Evolutionary conservation across 306 rosid genomes (phyloP).

Genomic region (Prunus mongolica): DNA sequence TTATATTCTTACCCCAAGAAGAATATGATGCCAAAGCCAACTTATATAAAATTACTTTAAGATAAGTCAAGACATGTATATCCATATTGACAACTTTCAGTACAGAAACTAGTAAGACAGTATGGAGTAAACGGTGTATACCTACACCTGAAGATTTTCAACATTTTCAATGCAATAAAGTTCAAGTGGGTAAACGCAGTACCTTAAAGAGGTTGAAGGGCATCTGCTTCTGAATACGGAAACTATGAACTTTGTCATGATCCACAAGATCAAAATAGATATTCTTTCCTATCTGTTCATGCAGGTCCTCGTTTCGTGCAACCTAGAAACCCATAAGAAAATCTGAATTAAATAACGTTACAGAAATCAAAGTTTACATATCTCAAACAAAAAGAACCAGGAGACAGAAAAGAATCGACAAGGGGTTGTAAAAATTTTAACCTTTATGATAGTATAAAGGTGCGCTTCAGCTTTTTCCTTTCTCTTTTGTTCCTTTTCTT

Average conservation of each 20-base stretch:
- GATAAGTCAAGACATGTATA: not conserved
- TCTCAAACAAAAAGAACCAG: not conserved
- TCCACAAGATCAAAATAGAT: constrained; percentile 92
- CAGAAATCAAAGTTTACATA: not conserved
- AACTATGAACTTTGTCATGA: constrained; percentile 92
- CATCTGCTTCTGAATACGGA: constrained; percentile 84
- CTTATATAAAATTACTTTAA: not conserved
- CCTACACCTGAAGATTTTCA: not conserved
- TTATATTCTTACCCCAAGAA: too few relatives aligned
- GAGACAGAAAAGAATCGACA: not conserved
- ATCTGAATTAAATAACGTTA: not conserved
- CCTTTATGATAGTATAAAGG: constrained; percentile 95
- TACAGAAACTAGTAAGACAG: not conserved
- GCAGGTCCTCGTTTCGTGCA: constrained; percentile 73
- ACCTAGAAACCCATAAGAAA: constrained; percentile 40
- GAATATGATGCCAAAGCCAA: too few relatives aligned
- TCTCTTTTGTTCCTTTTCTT: constrained; percentile 88
- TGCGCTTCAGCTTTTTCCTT: constrained; percentile 98
- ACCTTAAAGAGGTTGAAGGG: constrained; percentile 80
- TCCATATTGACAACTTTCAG: not conserved
- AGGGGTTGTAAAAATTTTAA: constrained; percentile 3
- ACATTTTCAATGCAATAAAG: not conserved
- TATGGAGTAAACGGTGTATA: not conserved
- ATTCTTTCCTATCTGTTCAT: constrained; percentile 80
- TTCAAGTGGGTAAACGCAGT: not conserved